phyloP scores from a whole-genome alignment of 768 basidiomycete species.

The Lanmaoa pseudosensibilis region DNA sequence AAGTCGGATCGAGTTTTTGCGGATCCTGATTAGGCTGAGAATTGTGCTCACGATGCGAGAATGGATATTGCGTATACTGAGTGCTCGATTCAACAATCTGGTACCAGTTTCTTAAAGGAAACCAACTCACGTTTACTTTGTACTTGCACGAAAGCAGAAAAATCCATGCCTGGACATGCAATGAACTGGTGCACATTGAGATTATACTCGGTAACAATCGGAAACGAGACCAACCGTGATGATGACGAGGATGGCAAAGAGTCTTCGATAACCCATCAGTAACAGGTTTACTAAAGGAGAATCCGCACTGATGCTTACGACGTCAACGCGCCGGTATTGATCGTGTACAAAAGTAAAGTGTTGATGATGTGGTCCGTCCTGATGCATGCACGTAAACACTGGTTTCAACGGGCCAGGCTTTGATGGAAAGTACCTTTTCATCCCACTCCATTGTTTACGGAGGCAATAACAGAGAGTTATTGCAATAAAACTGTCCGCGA shows the following conservation, averaged over 20 bases:
- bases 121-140: slow-evolving; percentile 14
- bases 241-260: no score
- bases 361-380: slow-evolving; percentile 20
- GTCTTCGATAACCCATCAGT: no score
- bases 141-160: slow-evolving; percentile 12
- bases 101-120: no score
- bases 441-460: slow-evolving; percentile 9
- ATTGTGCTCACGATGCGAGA: slow-evolving; percentile 14
- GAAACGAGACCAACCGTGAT: not conserved
- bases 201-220: no score
- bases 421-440: not conserved
- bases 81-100: not conserved
- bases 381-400: no score
- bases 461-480: slow-evolving; percentile 13
- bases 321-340: not conserved
- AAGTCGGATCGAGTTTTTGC: not conserved
- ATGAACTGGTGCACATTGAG: slow-evolving; percentile 5
- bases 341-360: slow-evolving; percentile 17
- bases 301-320: slow-evolving; percentile 6
- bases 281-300: no score
- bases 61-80: slow-evolving; percentile 21
- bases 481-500: slow-evolving; percentile 7
- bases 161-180: not conserved
- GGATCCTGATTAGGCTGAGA: not conserved
- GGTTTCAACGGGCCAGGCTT: no score